Evolutionary conservation across 2,329 filamentous ascomycete genomes (phyloP).

Genomic region (Fonsecaea pedrosoi): DNA sequence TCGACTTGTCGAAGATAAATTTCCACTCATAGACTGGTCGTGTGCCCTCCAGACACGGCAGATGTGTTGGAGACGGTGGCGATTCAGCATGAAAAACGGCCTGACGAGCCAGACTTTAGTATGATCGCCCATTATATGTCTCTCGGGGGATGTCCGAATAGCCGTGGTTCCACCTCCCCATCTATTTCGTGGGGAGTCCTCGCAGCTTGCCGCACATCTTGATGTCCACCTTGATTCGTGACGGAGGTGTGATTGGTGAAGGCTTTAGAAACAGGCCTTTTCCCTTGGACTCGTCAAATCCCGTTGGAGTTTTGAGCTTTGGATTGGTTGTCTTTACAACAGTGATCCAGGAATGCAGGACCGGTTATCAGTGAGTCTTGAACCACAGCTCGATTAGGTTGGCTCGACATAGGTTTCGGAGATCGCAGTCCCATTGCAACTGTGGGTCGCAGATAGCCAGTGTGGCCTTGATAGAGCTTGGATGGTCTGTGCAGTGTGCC

Average conservation of each 20-base stretch:
- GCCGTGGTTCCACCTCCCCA: slow-evolving; percentile 9
- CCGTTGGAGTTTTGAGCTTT: neutral
- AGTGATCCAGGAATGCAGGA: neutral
- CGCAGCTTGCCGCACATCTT: neutral
- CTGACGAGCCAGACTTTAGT: neutral
- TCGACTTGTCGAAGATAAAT: neutral
- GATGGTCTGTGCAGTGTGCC: neutral
- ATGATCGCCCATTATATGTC: neutral
- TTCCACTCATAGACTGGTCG: neutral
- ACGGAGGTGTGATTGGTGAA: neutral
- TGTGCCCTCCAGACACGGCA: neutral
- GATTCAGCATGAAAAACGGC: neutral
- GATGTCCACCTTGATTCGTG: slow-evolving; percentile 1
- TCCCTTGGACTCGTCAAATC: neutral
- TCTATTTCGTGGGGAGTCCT: slow-evolving; percentile 2
- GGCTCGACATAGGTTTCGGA: neutral
- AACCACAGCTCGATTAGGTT: neutral
- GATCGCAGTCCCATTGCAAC: neutral
- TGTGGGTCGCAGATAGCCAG: neutral
- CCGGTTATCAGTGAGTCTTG: neutral
- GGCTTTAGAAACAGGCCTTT: neutral
- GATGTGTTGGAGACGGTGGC: neutral
- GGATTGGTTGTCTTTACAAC: neutral
- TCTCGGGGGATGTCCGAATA: neutral
- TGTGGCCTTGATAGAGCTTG: neutral